Conservation (phyloP, 495 filamentous ascomycete species). For the Acidomyces sp. region DNA sequence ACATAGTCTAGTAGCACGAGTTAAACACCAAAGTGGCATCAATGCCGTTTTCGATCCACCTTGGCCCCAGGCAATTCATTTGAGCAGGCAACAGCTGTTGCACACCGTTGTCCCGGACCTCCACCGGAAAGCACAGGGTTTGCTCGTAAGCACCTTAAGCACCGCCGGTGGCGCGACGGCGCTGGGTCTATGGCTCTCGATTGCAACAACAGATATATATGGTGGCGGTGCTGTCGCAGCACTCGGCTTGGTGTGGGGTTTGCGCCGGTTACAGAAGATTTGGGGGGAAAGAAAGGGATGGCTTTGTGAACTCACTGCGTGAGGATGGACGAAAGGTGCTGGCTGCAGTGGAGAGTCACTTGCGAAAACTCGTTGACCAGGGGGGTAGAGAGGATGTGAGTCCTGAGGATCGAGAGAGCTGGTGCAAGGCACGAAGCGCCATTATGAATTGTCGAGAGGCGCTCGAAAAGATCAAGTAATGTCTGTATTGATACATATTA, state of each 20-base stretch:
- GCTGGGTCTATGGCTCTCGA: conserved; percentile 55
- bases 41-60: conserved; percentile 20
- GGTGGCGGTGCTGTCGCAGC: conserved; percentile 71
- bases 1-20: conserved; percentile 3
- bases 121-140: conserved; percentile 65
- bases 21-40: conserved; percentile 17
- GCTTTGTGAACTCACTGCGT: conserved; percentile 64
- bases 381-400: conserved; percentile 28
- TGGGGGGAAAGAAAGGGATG: conserved; percentile 60
- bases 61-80: conserved; percentile 38
- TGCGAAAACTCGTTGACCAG: conserved; percentile 44
- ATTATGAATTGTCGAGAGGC: conserved; percentile 37
- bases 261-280: conserved; percentile 59
- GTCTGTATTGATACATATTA: no score
- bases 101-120: conserved; percentile 55
- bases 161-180: conserved; percentile 48
- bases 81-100: conserved; percentile 45
- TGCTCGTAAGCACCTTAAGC: conserved; percentile 61
- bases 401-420: conserved; percentile 31
- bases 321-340: conserved; percentile 70
- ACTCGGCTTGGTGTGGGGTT: conserved; percentile 58
- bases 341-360: conserved; percentile 50
- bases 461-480: conserved; percentile 30
- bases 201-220: conserved; percentile 50
- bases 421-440: conserved; percentile 29